phyloP scores from a whole-genome alignment of 1,139 yeast species.

The Blastobotrys apis region DNA sequence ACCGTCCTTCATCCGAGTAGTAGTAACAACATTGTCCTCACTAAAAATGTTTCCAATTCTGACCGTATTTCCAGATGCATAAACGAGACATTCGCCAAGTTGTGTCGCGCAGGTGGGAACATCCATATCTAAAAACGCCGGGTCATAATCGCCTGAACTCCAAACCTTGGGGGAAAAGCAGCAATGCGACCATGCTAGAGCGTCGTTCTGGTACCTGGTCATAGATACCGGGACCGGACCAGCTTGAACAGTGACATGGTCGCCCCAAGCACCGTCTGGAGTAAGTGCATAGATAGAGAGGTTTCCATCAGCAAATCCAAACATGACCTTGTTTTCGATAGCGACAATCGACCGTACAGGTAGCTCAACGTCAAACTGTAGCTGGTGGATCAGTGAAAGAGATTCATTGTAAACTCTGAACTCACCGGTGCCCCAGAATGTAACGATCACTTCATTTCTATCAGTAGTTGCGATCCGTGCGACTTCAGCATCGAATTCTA shows the following conservation, averaged over 20 bases:
- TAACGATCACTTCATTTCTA: not conserved
- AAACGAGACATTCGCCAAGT: not conserved
- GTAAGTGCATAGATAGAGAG: not conserved
- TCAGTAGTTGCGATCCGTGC: not conserved
- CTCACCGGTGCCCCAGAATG: constrained; percentile 10
- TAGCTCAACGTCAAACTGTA: not conserved
- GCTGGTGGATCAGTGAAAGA: not conserved
- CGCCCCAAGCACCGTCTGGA: too few species aligned
- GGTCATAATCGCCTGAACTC: not conserved
- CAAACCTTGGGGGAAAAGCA: not conserved
- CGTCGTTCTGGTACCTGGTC: not conserved
- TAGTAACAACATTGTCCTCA: too few species aligned
- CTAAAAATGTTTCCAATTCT: not conserved
- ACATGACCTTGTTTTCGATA: not conserved
- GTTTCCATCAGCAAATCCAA: constrained; percentile 6
- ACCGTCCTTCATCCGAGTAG: too few species aligned
- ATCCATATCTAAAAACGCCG: not conserved
- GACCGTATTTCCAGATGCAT: not conserved
- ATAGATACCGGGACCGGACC: constrained; percentile 4
- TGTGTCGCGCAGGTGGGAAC: constrained; percentile 4
- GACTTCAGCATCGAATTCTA: constrained; percentile 1
- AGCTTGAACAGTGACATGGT: not conserved
- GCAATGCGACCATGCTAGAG: constrained; percentile 8
- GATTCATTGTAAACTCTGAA: too few species aligned
- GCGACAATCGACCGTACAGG: constrained; percentile 2